phyloP scores from a whole-genome alignment of 768 basidiomycete genomes.

The Podaxis pistillaris region DNA sequence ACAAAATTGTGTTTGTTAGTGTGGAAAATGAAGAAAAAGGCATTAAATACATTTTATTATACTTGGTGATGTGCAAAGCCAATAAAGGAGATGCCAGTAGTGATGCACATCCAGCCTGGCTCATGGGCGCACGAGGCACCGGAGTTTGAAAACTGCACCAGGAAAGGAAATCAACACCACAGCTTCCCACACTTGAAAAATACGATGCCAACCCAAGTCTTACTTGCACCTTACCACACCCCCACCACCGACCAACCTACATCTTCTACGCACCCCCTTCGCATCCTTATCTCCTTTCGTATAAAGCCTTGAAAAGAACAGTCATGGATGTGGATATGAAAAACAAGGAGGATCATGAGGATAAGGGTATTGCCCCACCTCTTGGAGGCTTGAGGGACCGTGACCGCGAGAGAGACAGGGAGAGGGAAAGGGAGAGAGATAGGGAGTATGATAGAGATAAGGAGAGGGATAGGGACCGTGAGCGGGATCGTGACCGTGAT shows the following conservation, averaged over 20 bases:
- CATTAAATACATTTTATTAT: not conserved
- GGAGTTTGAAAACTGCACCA: not conserved
- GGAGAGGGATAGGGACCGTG: constrained; percentile 37
- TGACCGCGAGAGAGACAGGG: constrained; percentile 38
- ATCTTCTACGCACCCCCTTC: not conserved
- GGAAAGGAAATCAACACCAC: not conserved
- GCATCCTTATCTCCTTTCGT: not conserved
- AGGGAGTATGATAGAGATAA: constrained; percentile 41
- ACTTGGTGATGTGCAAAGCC: too few species aligned
- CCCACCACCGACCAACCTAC: not conserved
- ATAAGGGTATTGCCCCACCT: constrained; percentile 47
- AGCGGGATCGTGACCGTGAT: constrained; percentile 33
- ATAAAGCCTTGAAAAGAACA: not conserved
- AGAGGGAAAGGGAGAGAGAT: constrained; percentile 42
- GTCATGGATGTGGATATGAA: constrained; percentile 83
- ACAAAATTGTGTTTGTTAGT: too few species aligned
- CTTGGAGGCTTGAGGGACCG: constrained; percentile 29
- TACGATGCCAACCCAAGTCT: not conserved
- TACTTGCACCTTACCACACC: not conserved
- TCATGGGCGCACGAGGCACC: not conserved
- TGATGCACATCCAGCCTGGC: too few species aligned
- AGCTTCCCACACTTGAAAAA: not conserved
- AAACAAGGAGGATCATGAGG: constrained; percentile 69
- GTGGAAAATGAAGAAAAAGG: too few species aligned
- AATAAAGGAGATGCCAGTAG: too few species aligned